A percentile compares a stretch with the other conserved stretches of the same genome.
Evolutionary conservation across 2,329 filamentous ascomycete species (phyloP).

Genomic region (Uncinocarpus reesii): DNA sequence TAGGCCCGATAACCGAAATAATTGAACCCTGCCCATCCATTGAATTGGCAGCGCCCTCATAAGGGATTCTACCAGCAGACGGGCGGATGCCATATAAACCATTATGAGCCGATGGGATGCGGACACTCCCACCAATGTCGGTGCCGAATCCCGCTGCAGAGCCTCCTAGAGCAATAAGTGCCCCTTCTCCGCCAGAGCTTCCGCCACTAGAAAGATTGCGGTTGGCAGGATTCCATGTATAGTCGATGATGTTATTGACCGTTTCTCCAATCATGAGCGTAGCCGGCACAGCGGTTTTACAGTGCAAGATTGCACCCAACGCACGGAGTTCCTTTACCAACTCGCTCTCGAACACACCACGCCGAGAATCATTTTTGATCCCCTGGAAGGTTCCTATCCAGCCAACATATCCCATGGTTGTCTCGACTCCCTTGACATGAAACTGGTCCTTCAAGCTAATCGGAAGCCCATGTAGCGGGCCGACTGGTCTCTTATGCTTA

Average conservation of each 20-base stretch:
- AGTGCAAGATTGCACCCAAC: constrained; percentile 47
- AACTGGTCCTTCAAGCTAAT: constrained; percentile 25
- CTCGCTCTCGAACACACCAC: constrained; percentile 45
- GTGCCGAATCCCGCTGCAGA: constrained; percentile 49
- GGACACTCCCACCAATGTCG: constrained; percentile 45
- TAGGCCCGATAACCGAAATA: constrained; percentile 52
- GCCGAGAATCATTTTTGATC: constrained; percentile 42
- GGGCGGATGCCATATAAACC: constrained; percentile 49
- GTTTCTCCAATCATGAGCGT: constrained; percentile 51
- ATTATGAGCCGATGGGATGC: constrained; percentile 52
- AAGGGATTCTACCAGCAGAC: constrained; percentile 44
- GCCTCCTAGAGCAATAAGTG: constrained; percentile 45
- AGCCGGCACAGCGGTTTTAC: constrained; percentile 47
- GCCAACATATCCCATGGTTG: constrained; percentile 18
- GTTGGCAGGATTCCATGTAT: constrained; percentile 49
- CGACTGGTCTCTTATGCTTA: constrained; percentile 29
- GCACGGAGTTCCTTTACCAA: constrained; percentile 46
- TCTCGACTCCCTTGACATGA: constrained; percentile 16
- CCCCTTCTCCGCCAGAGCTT: constrained; percentile 50
- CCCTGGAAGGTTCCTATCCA: constrained; percentile 49
- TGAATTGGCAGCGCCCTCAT: constrained; percentile 51
- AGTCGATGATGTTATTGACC: constrained; percentile 51
- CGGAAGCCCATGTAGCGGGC: constrained; percentile 23
- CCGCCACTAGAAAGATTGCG: constrained; percentile 46
- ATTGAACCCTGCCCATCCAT: constrained; percentile 56